Evolutionary conservation across 345 rosid species (phyloP).

Genomic region (Aegle marmelos): DNA sequence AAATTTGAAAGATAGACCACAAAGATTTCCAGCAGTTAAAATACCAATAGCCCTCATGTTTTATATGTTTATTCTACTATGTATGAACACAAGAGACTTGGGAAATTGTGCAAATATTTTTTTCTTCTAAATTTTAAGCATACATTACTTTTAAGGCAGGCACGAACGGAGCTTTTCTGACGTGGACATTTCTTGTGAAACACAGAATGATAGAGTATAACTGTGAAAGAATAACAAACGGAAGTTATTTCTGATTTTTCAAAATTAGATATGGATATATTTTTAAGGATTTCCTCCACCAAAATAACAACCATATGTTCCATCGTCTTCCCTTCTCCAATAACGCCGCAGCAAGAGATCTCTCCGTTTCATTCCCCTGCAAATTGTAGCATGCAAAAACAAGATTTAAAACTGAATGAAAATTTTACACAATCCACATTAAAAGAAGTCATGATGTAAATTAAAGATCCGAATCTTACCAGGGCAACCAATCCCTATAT

Average conservation of each 20-base stretch:
- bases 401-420: slow-evolving; percentile 21
- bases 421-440: not conserved
- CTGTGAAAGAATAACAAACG: slow-evolving; percentile 40
- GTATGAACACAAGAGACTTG: not conserved
- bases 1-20: not conserved
- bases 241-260: slow-evolving; percentile 19
- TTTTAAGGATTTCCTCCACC: slow-evolving; percentile 7
- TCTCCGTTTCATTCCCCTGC: slow-evolving; percentile 84
- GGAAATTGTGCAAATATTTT: slow-evolving; percentile 4
- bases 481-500: slow-evolving; percentile 81
- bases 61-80: not conserved
- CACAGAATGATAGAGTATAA: slow-evolving; percentile 90
- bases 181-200: slow-evolving; percentile 86
- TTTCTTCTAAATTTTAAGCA: slow-evolving; percentile 43
- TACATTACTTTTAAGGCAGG: slow-evolving; percentile 97
- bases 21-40: not conserved
- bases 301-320: slow-evolving; percentile 72
- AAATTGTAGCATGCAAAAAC: slow-evolving; percentile 13
- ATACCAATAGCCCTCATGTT: not conserved
- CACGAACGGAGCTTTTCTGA: slow-evolving; percentile 78
- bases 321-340: slow-evolving; percentile 98
- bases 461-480: slow-evolving; percentile 40
- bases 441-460: not conserved
- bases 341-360: slow-evolving; percentile 82
- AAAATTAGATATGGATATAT: slow-evolving; percentile 7